phyloP scores from a whole-genome alignment of 306 rosid genomes.

The Cucurbita pepo region DNA sequence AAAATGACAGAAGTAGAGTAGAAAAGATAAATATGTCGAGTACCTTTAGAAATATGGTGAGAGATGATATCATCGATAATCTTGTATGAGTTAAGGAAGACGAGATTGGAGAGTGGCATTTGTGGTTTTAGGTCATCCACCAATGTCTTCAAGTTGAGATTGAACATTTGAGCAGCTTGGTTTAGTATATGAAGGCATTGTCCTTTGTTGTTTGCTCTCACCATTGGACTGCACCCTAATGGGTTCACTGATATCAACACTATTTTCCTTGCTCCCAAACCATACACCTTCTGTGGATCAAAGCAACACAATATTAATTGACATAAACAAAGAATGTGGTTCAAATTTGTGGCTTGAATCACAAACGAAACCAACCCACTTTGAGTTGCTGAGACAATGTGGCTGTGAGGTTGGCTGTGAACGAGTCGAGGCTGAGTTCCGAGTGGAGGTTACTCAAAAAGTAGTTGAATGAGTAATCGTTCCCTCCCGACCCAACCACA shows the following conservation, averaged over 20 bases:
- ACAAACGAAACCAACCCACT: neutral
- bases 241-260: constrained; percentile 26
- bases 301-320: neutral
- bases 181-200: constrained; percentile 20
- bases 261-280: constrained; percentile 27
- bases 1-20: too few species aligned
- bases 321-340: too few species aligned
- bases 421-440: constrained; percentile 8
- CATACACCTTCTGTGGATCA: constrained; percentile 12
- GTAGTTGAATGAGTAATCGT: constrained; percentile 32
- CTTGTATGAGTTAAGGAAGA: constrained; percentile 26
- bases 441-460: constrained; percentile 11
- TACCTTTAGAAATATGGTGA: constrained; percentile 19
- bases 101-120: constrained; percentile 17
- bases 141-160: constrained; percentile 14
- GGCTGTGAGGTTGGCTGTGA: constrained; percentile 22
- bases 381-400: constrained; percentile 17
- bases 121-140: constrained; percentile 11
- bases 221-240: constrained; percentile 35
- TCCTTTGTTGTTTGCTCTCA: neutral
- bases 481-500: constrained; percentile 33
- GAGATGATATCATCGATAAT: constrained; percentile 23
- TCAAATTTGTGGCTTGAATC: neutral
- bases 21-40: neutral
- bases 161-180: constrained; percentile 28